These are phyloP conservation scores for Fusarium tuaranense DNA, from an alignment of 2,329 filamentous ascomycete genomes.

Conservation along the genomic window DNA sequence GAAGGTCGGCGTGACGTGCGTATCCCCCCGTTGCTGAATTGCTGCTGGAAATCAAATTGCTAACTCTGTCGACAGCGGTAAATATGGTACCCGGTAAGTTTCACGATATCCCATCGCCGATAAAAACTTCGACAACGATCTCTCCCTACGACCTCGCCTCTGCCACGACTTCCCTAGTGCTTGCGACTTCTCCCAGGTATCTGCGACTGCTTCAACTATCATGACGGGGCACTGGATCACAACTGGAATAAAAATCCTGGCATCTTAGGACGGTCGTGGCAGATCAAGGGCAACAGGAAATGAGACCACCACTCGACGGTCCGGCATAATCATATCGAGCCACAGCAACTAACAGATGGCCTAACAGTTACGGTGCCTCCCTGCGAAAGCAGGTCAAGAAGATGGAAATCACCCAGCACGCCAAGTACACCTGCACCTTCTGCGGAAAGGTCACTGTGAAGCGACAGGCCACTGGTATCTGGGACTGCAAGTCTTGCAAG, in stretches of 20 bases:
- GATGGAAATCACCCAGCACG: slow-evolving; percentile 99
- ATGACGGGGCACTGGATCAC: slow-evolving; percentile 1
- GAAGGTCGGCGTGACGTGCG: slow-evolving; percentile 94
- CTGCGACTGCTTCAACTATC: slow-evolving; percentile 10
- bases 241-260: neutral
- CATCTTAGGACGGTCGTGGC: slow-evolving; percentile 13
- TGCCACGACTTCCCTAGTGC: slow-evolving; percentile 25
- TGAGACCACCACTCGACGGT: slow-evolving; percentile 6
- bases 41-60: slow-evolving; percentile 30
- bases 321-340: slow-evolving; percentile 9
- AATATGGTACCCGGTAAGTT: slow-evolving; percentile 95
- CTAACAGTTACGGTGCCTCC: slow-evolving; percentile 93
- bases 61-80: slow-evolving; percentile 64
- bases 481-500: slow-evolving; percentile 95
- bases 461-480: slow-evolving; percentile 92
- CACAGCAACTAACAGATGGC: slow-evolving; percentile 42
- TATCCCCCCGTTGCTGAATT: slow-evolving; percentile 37
- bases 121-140: slow-evolving; percentile 34
- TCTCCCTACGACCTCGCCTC: slow-evolving; percentile 14
- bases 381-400: slow-evolving; percentile 98
- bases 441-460: slow-evolving; percentile 97
- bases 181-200: neutral
- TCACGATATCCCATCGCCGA: slow-evolving; percentile 30
- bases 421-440: slow-evolving; percentile 97
- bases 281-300: slow-evolving; percentile 15